A percentile compares a stretch with the other conserved stretches of the same genome.
phyloP scores from a whole-genome alignment of 2,329 filamentous ascomycete species.

The Mycosphaerelloides madeirae region DNA sequence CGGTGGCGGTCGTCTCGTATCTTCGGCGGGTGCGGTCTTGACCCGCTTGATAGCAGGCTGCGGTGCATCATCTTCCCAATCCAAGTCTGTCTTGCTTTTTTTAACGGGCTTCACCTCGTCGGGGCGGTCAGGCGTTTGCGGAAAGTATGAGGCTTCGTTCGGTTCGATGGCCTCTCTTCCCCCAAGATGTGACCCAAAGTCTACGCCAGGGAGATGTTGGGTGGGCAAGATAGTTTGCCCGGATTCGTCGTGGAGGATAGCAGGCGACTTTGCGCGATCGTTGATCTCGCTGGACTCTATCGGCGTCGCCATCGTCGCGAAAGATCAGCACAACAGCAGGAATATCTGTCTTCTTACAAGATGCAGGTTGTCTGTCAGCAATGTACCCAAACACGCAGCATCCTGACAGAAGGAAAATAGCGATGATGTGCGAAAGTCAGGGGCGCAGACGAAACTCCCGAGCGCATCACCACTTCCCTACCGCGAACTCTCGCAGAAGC shows the following conservation, averaged over 20 bases:
- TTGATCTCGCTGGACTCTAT: background rate
- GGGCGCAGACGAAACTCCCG: no score
- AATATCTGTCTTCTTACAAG: no score
- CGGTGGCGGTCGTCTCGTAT: constrained; percentile 10
- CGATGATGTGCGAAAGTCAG: no score
- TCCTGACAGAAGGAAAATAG: no score
- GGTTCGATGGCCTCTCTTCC: constrained; percentile 1
- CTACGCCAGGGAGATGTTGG: constrained; percentile 11
- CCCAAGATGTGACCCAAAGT: constrained; percentile 15
- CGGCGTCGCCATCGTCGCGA: constrained; percentile 2
- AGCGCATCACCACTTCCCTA: no score
- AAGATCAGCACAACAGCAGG: no score
- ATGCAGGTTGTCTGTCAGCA: no score
- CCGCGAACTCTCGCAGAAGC: no score
- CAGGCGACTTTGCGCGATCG: background rate
- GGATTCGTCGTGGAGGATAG: constrained; percentile 4
- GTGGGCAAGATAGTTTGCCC: constrained; percentile 16
- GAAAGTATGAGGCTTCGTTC: constrained; percentile 10
- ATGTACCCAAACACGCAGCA: no score
- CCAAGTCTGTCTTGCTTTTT: constrained; percentile 8
- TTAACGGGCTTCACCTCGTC: constrained; percentile 6
- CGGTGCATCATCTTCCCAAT: background rate
- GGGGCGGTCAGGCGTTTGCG: background rate
- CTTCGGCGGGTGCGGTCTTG: constrained; percentile 14
- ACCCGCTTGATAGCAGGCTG: constrained; percentile 12